These are phyloP conservation scores for Taphrina communis DNA, from an alignment of 1,139 yeast species.

Conservation along the genomic window DNA sequence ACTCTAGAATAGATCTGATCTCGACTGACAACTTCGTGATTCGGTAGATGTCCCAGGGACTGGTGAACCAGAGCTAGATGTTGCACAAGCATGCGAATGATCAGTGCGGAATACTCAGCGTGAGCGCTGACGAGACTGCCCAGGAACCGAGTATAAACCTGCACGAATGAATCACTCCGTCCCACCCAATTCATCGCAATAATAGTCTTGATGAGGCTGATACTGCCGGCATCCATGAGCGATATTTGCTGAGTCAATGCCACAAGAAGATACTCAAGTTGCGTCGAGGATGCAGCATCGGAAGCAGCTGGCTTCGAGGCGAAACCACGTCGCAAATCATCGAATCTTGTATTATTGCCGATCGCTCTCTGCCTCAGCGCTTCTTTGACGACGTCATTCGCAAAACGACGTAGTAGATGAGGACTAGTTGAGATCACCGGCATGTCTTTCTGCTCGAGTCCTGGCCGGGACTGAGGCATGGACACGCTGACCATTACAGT, in stretches of 20 bases:
- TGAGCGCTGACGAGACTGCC: constrained; percentile 44
- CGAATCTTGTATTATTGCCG: constrained; percentile 40
- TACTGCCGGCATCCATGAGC: constrained; percentile 31
- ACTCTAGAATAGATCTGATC: constrained; percentile 41
- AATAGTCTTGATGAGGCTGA: constrained; percentile 38
- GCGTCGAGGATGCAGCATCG: constrained; percentile 43
- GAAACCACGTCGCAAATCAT: constrained; percentile 42
- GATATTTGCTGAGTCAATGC: constrained; percentile 44
- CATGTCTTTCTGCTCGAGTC: constrained; percentile 16
- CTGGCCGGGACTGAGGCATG: neutral
- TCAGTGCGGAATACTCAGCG: constrained; percentile 41
- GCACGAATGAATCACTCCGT: constrained; percentile 41
- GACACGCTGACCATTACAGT: constrained; percentile 17
- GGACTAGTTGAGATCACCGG: neutral
- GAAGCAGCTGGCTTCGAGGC: constrained; percentile 36
- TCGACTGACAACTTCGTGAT: constrained; percentile 26
- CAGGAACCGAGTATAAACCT: constrained; percentile 41
- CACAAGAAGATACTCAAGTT: constrained; percentile 41
- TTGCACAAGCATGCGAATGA: constrained; percentile 43
- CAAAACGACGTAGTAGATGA: constrained; percentile 19
- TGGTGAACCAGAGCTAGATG: constrained; percentile 31
- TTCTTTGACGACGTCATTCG: constrained; percentile 24
- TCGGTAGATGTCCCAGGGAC: constrained; percentile 35
- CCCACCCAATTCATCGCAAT: constrained; percentile 41
- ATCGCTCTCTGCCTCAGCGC: constrained; percentile 28